A percentile compares a stretch with the other conserved stretches of the same genome.
Conservation (phyloP, 768 basidiomycete species). For the Serendipita sp. region DNA sequence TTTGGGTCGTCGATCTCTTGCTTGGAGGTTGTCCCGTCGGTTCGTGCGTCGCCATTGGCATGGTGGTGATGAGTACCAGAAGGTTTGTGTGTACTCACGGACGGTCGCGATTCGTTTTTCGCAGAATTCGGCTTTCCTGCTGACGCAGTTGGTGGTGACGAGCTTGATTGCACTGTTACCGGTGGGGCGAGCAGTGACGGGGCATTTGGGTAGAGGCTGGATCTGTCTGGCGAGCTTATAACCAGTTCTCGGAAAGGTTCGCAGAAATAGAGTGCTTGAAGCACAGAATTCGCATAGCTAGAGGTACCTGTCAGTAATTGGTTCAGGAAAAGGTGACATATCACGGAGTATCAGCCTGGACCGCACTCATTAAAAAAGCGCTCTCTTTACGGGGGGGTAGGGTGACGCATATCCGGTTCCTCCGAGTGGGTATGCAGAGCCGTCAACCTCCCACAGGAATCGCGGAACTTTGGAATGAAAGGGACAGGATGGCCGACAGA, state of each 20-base stretch:
- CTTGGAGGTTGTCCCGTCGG: conserved; percentile 17
- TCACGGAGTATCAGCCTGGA: neutral
- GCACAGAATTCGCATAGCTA: conserved; percentile 97
- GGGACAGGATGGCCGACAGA: neutral
- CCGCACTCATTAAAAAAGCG: neutral
- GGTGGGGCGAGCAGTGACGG: neutral
- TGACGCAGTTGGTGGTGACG: conserved; percentile 19
- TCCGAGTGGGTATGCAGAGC: conserved; percentile 8
- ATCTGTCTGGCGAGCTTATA: conserved; percentile 43
- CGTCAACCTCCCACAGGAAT: conserved; percentile 7
- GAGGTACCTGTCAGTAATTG: neutral
- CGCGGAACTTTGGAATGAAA: neutral
- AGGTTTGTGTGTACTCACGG: neutral
- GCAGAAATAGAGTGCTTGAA: conserved; percentile 94
- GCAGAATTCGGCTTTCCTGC: conserved; percentile 17
- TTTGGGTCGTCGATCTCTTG: neutral
- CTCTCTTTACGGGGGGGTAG: neutral
- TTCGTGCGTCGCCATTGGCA: conserved; percentile 14
- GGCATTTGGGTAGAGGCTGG: conserved; percentile 15
- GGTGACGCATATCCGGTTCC: conserved; percentile 2
- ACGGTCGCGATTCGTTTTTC: neutral
- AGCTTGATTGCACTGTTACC: conserved; percentile 17
- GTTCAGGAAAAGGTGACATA: conserved; percentile 6
- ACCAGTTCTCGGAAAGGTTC: conserved; percentile 83
- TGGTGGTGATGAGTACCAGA: neutral